Evolutionary conservation across 2,329 filamentous ascomycete genomes (phyloP), one percentile per base, ranked within the genome.

Genomic region (Cercospora nicotianae): DNA sequence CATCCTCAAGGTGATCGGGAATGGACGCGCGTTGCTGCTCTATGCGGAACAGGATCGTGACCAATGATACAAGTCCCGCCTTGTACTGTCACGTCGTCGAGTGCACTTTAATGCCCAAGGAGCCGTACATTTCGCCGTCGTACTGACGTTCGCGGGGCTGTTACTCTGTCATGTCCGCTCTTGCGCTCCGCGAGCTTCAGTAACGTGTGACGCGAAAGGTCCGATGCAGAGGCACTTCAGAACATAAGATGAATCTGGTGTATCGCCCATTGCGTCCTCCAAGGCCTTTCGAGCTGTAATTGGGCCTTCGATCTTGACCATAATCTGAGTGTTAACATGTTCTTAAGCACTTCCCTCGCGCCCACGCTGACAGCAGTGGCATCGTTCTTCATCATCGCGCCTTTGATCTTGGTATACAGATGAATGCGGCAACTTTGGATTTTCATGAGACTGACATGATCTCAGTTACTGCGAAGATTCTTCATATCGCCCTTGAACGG

Each of bases 401-500:
- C n/a, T 31, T 9, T 58, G 26, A 6, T 58, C 18, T 20, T 58
- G 28, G 55, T 57, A 57, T 18, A 13, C 23, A 57, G n/a, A 31
- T 2, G 8, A 57, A 2, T 1, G 5, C 3, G n/a, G 13, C 5
- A 28, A 7, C 53, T 31, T 12, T 31, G 53, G 10, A 9, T 3
- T 57, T 28, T 2, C 10, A 28, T 30, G 20, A 48, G n/a, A 13
- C 26, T 57, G 53, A 57, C 53, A 16, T n/a, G 53, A 31, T 16
- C 13, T 13, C 36, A 61, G 59, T 33, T 48, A 13, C 33, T 48
- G 23, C 10, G 20, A 18, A 33, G 59, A 42, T 61, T 42, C 33
- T 58, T 65, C 26, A 60, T 20, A 18, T 65, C 63, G 12, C 75
- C 76, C 1, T 66, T 78, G 3, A 61, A 67, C 45, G 62, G 67